Conservation (phyloP, 2,329 filamentous ascomycete species). For the Paramyrothecium sp. region DNA sequence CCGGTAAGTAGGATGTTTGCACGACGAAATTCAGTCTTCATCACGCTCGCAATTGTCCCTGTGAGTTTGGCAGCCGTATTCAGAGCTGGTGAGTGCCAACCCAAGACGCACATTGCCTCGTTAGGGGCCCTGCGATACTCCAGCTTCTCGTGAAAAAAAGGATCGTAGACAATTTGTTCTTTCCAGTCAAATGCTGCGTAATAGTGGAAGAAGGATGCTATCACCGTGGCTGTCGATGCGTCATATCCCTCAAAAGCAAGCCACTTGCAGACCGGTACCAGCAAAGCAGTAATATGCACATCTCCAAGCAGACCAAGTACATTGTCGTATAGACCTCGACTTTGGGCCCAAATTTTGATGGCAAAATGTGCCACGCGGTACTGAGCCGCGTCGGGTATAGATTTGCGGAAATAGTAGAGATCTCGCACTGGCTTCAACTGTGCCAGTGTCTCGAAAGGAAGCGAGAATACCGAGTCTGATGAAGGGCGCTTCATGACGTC, state of each 20-base stretch:
- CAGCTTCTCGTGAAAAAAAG: conserved; percentile 53
- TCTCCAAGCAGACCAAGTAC: conserved; percentile 66
- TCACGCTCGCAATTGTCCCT: conserved; percentile 46
- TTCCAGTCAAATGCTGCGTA: conserved; percentile 63
- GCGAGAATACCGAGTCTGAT: conserved; percentile 51
- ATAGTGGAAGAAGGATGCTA: conserved; percentile 61
- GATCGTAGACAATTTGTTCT: conserved; percentile 54
- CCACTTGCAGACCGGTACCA: conserved; percentile 59
- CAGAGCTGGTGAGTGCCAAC: conserved; percentile 59
- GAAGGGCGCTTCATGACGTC: conserved; percentile 44
- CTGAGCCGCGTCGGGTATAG: conserved; percentile 55
- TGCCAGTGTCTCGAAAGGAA: conserved; percentile 54
- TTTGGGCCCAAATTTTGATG: conserved; percentile 61
- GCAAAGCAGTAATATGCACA: conserved; percentile 62
- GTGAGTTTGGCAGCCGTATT: conserved; percentile 59
- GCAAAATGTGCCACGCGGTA: conserved; percentile 59
- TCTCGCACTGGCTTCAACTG: conserved; percentile 66
- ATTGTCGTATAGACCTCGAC: conserved; percentile 61
- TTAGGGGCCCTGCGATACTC: conserved; percentile 53
- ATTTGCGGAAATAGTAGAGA: conserved; percentile 56
- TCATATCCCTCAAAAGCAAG: conserved; percentile 33
- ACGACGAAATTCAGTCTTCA: conserved; percentile 49
- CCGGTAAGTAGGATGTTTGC: conserved; percentile 39
- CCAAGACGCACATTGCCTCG: conserved; percentile 63
- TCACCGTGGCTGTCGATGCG: conserved; percentile 47